These are phyloP conservation scores for Taxillus chinensis DNA, from an alignment of 164 flowering plant genomes.

Conservation along the genomic window DNA sequence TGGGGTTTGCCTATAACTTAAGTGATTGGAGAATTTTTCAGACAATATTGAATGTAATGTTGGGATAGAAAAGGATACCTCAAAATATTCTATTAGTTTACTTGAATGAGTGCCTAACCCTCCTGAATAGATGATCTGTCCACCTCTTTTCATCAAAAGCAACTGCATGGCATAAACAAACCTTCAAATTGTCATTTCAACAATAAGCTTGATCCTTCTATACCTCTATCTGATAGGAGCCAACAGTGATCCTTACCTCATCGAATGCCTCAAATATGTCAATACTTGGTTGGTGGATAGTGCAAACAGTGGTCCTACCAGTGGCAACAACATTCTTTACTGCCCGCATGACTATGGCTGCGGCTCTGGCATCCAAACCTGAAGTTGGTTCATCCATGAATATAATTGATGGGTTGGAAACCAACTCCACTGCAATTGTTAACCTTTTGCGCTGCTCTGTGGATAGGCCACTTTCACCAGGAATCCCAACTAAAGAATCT, in stretches of 20 bases:
- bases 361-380: slow-evolving; percentile 52
- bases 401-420: slow-evolving; percentile 45
- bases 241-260: slow-evolving; percentile 14
- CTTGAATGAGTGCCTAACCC: slow-evolving; percentile 23
- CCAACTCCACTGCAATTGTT: slow-evolving; percentile 46
- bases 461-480: slow-evolving; percentile 36
- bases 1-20: neutral
- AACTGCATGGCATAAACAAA: slow-evolving; percentile 17
- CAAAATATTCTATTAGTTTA: slow-evolving; percentile 26
- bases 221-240: neutral
- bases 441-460: slow-evolving; percentile 44
- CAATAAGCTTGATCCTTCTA: neutral
- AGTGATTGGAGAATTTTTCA: no score
- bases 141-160: slow-evolving; percentile 34
- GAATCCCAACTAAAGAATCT: slow-evolving; percentile 35
- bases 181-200: neutral
- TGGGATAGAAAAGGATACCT: slow-evolving; percentile 14
- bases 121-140: slow-evolving; percentile 31
- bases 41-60: neutral
- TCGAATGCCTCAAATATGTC: slow-evolving; percentile 36
- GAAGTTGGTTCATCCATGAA: slow-evolving; percentile 56
- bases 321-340: slow-evolving; percentile 43
- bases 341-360: slow-evolving; percentile 51
- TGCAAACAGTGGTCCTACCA: slow-evolving; percentile 46
- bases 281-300: slow-evolving; percentile 38